Evolutionary conservation across 306 rosid genomes (phyloP).

Genomic region (Corylus avellana): DNA sequence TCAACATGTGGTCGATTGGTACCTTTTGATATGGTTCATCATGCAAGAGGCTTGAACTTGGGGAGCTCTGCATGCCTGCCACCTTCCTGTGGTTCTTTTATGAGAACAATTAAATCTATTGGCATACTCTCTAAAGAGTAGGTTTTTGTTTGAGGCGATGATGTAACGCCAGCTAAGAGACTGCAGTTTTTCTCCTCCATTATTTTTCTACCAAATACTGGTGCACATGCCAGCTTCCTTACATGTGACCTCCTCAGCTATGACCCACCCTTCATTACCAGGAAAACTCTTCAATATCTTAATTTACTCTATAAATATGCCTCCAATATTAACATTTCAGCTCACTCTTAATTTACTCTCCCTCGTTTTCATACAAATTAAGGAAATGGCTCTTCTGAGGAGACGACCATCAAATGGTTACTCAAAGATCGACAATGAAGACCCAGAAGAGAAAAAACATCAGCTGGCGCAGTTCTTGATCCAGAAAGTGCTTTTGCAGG

Average conservation of each 20-base stretch:
- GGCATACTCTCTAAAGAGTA: neutral
- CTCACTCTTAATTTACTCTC: slow-evolving; percentile 10
- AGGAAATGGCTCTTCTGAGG: slow-evolving; percentile 42
- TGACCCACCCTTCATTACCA: slow-evolving; percentile 32
- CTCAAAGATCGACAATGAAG: slow-evolving; percentile 76
- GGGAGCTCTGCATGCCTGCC: neutral
- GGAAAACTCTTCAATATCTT: slow-evolving; percentile 10
- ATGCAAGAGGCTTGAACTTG: neutral
- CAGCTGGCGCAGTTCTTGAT: slow-evolving; percentile 80
- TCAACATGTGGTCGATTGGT: neutral
- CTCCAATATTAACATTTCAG: slow-evolving; percentile 12
- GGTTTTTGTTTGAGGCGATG: slow-evolving; percentile 30
- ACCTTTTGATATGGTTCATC: neutral
- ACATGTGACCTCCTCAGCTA: slow-evolving; percentile 38
- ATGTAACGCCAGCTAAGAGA: slow-evolving; percentile 54
- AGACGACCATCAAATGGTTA: slow-evolving; percentile 32
- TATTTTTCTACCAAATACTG: slow-evolving; percentile 40
- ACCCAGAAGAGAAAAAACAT: slow-evolving; percentile 61
- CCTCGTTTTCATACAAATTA: neutral
- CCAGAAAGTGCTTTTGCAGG: slow-evolving; percentile 62
- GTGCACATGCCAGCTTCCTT: slow-evolving; percentile 66
- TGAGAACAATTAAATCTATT: neutral
- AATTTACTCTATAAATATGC: slow-evolving; percentile 35
- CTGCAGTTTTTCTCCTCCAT: slow-evolving; percentile 33
- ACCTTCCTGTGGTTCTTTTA: neutral